These are phyloP conservation scores for Vitis labrusca DNA, from an alignment of 164 flowering plant species.

Conservation along the genomic window DNA sequence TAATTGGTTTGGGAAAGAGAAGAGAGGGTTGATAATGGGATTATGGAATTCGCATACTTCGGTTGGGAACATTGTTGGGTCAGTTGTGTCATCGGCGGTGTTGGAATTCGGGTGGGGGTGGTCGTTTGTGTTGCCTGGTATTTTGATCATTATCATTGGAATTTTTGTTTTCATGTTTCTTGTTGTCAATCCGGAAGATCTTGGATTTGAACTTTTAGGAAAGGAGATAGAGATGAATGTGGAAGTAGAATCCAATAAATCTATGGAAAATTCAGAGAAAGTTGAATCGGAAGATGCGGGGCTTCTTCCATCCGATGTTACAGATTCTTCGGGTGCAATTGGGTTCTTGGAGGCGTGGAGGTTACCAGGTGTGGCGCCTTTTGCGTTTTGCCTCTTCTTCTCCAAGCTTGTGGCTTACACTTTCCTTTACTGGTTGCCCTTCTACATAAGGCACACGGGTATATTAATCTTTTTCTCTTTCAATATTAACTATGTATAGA, in stretches of 20 bases:
- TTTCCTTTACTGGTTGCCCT: slow-evolving; percentile 95
- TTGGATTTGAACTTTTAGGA: slow-evolving; percentile 49
- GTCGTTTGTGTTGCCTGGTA: slow-evolving; percentile 86
- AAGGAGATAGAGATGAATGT: slow-evolving; percentile 57
- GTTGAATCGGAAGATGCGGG: slow-evolving; percentile 50
- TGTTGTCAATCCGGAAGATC: slow-evolving; percentile 65
- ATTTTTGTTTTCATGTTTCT: slow-evolving; percentile 63
- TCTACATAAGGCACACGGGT: slow-evolving; percentile 96
- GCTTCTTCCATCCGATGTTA: slow-evolving; percentile 35
- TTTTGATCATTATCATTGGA: slow-evolving; percentile 53
- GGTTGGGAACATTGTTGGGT: slow-evolving; percentile 84
- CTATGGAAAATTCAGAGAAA: slow-evolving; percentile 25
- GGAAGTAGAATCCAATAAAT: slow-evolving; percentile 9
- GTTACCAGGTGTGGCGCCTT: slow-evolving; percentile 86
- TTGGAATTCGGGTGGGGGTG: slow-evolving; percentile 98
- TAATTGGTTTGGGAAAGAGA: slow-evolving; percentile 89
- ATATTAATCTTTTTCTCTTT: slow-evolving; percentile 7
- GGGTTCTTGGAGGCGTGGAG: slow-evolving; percentile 95
- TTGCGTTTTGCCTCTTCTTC: slow-evolving; percentile 91
- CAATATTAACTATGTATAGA: too few species aligned
- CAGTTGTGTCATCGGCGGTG: slow-evolving; percentile 71
- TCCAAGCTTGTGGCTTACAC: slow-evolving; percentile 98
- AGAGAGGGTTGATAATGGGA: slow-evolving; percentile 96
- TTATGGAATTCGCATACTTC: slow-evolving; percentile 90
- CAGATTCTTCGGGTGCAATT: slow-evolving; percentile 51